Conservation (phyloP, 2,329 filamentous ascomycete genomes). For the Emmonsiellopsis sp. region DNA sequence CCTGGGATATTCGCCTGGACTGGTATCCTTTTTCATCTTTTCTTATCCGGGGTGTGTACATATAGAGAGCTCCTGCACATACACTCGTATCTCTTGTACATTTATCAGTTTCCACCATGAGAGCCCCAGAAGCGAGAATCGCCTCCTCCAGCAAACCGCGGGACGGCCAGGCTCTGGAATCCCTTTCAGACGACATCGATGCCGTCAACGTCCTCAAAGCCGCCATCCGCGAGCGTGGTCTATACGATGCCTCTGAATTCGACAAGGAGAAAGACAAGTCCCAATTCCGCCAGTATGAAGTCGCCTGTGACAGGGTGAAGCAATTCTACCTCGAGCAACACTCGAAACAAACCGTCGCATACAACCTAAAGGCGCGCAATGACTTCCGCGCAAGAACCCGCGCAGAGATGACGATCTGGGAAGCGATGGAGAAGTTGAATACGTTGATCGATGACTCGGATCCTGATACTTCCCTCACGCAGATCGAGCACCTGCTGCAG, state of each 20-base stretch:
- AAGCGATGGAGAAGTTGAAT: constrained; percentile 88
- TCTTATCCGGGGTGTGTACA: too few relatives aligned
- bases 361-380: constrained; percentile 73
- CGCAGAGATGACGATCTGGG: constrained; percentile 75
- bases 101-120: constrained; percentile 2
- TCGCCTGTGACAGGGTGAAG: constrained; percentile 75
- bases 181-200: constrained; percentile 45
- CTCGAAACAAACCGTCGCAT: constrained; percentile 50
- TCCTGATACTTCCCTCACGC: constrained; percentile 75
- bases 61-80: too few relatives aligned
- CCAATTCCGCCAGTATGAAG: constrained; percentile 72
- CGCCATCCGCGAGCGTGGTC: constrained; percentile 29
- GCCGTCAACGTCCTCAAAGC: constrained; percentile 52
- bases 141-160: neutral
- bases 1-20: too few relatives aligned
- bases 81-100: neutral
- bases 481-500: constrained; percentile 85
- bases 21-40: too few relatives aligned
- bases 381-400: constrained; percentile 58
- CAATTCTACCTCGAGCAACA: constrained; percentile 70
- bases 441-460: constrained; percentile 84
- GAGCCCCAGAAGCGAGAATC: constrained; percentile 4
- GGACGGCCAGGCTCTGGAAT: constrained; percentile 6
- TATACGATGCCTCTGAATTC: constrained; percentile 54
- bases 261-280: constrained; percentile 69